Conservation (phyloP, 371 early-diverging fungal species). For the Rhizomucor pusillus region DNA sequence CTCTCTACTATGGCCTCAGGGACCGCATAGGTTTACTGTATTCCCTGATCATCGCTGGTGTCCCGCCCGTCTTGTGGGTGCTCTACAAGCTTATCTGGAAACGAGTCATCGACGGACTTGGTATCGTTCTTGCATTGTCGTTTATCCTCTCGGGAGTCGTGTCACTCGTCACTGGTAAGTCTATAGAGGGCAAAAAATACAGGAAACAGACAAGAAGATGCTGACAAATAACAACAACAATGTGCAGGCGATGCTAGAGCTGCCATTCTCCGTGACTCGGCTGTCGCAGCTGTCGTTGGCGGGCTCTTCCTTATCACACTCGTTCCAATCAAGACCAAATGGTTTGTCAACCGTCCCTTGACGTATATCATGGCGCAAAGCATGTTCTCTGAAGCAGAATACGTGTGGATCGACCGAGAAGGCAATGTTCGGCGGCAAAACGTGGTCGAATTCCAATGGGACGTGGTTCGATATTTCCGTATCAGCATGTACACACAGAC, state of each 20-base stretch:
- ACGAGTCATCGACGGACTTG: constrained; percentile 35
- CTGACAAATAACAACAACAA: neutral
- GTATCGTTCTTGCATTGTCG: constrained; percentile 35
- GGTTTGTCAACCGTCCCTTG: constrained; percentile 32
- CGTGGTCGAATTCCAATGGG: constrained; percentile 31
- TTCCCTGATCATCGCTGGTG: constrained; percentile 45
- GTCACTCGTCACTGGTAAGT: constrained; percentile 27
- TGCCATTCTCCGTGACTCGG: constrained; percentile 44
- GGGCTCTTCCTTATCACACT: constrained; percentile 41
- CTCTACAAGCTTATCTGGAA: constrained; percentile 20
- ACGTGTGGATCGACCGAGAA: constrained; percentile 21
- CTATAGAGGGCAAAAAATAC: too few species aligned
- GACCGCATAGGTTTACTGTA: constrained; percentile 23
- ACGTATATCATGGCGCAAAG: constrained; percentile 32
- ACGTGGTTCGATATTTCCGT: constrained; percentile 21
- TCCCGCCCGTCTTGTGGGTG: constrained; percentile 40
- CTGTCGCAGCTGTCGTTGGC: constrained; percentile 37
- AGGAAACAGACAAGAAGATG: too few species aligned
- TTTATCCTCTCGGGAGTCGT: constrained; percentile 43
- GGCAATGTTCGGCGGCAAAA: constrained; percentile 16
- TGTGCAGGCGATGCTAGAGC: constrained; percentile 37
- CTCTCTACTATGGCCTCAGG: constrained; percentile 35
- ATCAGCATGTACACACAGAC: constrained; percentile 19
- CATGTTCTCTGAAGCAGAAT: constrained; percentile 25
- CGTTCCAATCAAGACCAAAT: constrained; percentile 35